Percentiles rank a stretch among this genome's conserved stretches.
These are phyloP conservation scores for Leishmania mexicana DNA, from an alignment of 208 protist genomes.

Conservation along the genomic window DNA sequence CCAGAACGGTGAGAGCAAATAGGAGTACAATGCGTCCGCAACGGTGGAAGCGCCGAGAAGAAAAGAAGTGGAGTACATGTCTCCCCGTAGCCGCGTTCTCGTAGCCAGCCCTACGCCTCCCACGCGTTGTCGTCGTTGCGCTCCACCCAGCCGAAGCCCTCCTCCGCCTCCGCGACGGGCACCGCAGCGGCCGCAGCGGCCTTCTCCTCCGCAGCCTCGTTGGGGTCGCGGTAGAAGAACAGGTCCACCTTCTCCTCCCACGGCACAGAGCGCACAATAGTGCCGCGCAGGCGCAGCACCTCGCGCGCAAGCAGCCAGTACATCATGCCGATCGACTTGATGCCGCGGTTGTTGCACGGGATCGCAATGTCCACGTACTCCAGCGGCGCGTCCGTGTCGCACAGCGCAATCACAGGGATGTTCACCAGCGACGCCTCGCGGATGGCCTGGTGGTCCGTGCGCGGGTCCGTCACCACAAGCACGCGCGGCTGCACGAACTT, in stretches of 20 bases:
- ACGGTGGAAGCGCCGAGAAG: background rate
- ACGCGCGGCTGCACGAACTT: conserved; percentile 99
- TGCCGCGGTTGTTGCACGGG: conserved; percentile 97
- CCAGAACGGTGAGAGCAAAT: background rate
- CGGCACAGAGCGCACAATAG: conserved; percentile 85
- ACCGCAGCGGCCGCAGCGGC: conserved; percentile 30
- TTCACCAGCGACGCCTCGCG: conserved; percentile 98
- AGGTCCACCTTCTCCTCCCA: conserved; percentile 99
- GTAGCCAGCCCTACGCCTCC: conserved; percentile 60
- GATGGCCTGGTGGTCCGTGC: conserved; percentile 96
- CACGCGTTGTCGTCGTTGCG: conserved; percentile 48
- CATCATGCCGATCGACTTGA: conserved; percentile 97
- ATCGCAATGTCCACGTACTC: conserved; percentile 98
- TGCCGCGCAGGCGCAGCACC: conserved; percentile 96
- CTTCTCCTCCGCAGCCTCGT: conserved; percentile 89
- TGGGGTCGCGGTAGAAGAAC: conserved; percentile 99
- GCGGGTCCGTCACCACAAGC: conserved; percentile 98
- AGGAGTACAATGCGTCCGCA: background rate
- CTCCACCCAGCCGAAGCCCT: conserved; percentile 79
- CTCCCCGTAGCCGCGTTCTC: background rate
- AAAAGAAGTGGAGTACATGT: background rate
- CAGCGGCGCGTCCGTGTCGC: conserved; percentile 97
- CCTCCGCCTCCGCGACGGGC: conserved; percentile 42
- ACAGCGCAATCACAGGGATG: conserved; percentile 99
- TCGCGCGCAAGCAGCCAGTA: conserved; percentile 99